Conservation (phyloP, 169 alveolate genomes). For the Plasmodium inui region DNA sequence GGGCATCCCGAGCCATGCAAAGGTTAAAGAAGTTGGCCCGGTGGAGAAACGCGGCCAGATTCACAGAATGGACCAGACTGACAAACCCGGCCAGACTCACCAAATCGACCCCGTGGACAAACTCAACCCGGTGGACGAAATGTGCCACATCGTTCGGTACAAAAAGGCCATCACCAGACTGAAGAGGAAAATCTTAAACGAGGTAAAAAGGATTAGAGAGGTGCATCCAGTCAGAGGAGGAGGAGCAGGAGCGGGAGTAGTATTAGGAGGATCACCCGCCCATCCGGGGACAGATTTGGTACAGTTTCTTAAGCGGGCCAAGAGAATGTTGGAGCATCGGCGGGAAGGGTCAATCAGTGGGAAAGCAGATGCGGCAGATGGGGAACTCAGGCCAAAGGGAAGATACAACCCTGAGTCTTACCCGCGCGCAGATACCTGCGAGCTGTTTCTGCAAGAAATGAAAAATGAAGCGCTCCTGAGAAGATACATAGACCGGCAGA, state of each 20-base stretch:
- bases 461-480: conserved; percentile 5
- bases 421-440: not conserved
- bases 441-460: not conserved
- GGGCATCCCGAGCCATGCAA: not conserved
- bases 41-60: no score
- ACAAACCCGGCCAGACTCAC: no score
- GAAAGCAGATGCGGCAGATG: not conserved
- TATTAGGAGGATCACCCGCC: not conserved
- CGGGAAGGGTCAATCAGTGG: not conserved
- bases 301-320: conserved; percentile 13
- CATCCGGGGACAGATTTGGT: not conserved
- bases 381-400: not conserved
- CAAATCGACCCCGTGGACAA: no score
- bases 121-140: not conserved
- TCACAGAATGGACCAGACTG: no score
- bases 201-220: not conserved
- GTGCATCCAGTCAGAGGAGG: not conserved
- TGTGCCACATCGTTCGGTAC: conserved; percentile 9
- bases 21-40: not conserved
- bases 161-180: not conserved
- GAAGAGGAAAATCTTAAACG: conserved; percentile 16
- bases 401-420: not conserved
- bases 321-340: not conserved
- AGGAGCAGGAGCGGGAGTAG: not conserved
- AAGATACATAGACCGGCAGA: conserved; percentile 15